Evolutionary conservation across 768 basidiomycete species (phyloP), one percentile per base, ranked within the genome.

Genomic region (Termitomyces sp.): DNA sequence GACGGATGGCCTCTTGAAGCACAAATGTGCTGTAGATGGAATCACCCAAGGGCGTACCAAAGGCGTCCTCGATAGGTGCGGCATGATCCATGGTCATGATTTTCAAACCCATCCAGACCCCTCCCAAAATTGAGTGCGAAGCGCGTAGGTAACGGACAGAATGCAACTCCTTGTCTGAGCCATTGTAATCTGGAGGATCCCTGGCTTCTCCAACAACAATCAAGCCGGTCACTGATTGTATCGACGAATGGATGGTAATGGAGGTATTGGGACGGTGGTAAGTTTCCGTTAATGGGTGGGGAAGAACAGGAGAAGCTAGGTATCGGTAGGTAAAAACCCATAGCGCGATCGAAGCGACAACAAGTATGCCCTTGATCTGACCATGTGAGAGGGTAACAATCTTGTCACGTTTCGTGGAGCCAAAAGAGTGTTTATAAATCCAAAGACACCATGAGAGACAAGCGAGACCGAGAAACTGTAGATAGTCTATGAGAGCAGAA

Each of bases 21-120:
- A 89, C 78, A 67, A 98, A 98, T 0, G 93, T 79, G 22, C 76
- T 79, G 67, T 96, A 96, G 47, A 95, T 86, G 1, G 90, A 90
- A 64, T 92, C 88, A 12, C 89, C 88, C 1, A 90, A 71, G 3
- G 74, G 73, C 2, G 71, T 76, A 8, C 83, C 81, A 46, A 75
- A 75, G 20, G 77, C 76, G 65, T 93, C 85, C 36, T 70, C 71
- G 12, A 76, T 53, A 16, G 79, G 72, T 16, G 72, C 69, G 34
- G 68, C 71, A 26, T 74, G 67, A 48, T 81, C 76, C 41, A 80
- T 55, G 9, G 75, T 76, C 39, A 70, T 67, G 5, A 79, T 74
- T 58, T 76, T 76, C 24, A 75, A 69, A 24, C 82, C 82, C 27
- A 85, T 82, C 96, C 96, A 98, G 47, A 90, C 84, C 4, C 96